These are phyloP conservation scores for Aristolochia contorta DNA, from an alignment of 164 flowering plant genomes.

Conservation along the genomic window DNA sequence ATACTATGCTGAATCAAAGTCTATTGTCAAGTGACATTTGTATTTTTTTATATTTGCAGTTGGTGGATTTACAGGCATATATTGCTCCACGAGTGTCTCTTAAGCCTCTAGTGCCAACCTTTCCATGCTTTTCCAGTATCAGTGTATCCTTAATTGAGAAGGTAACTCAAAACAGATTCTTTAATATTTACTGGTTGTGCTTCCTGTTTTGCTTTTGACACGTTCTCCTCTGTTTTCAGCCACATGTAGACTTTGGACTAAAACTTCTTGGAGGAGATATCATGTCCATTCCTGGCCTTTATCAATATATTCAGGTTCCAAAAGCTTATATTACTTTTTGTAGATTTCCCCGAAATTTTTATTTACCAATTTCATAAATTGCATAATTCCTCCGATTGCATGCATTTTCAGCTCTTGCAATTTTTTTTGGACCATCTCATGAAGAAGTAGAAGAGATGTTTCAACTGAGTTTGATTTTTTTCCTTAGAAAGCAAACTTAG, in stretches of 20 bases:
- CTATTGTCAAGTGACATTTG: constrained; percentile 10
- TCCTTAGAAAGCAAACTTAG: too few species aligned
- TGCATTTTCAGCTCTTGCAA: too few species aligned
- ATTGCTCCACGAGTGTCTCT: constrained; percentile 51
- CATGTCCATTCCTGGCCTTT: constrained; percentile 87
- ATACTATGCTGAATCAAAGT: constrained; percentile 1
- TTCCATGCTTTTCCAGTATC: constrained; percentile 76
- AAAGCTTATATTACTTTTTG: constrained; percentile 5
- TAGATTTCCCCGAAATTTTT: neutral
- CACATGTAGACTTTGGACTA: constrained; percentile 78
- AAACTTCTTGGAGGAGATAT: constrained; percentile 66
- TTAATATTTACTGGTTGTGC: too few species aligned
- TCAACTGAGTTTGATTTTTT: too few species aligned
- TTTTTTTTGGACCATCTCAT: too few species aligned
- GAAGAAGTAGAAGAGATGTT: too few species aligned
- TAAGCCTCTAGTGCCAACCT: constrained; percentile 82
- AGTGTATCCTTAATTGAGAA: constrained; percentile 67
- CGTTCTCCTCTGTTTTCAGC: constrained; percentile 34
- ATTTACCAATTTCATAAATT: too few species aligned
- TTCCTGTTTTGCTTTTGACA: too few species aligned
- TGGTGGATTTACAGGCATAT: constrained; percentile 73
- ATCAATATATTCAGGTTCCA: constrained; percentile 67
- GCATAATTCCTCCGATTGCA: too few species aligned
- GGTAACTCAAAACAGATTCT: constrained; percentile 23
- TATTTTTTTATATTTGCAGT: constrained; percentile 25